Base-by-base conservation (phyloP, 2,329 filamentous ascomycete genomes). In the Claviceps paspali region DNA sequence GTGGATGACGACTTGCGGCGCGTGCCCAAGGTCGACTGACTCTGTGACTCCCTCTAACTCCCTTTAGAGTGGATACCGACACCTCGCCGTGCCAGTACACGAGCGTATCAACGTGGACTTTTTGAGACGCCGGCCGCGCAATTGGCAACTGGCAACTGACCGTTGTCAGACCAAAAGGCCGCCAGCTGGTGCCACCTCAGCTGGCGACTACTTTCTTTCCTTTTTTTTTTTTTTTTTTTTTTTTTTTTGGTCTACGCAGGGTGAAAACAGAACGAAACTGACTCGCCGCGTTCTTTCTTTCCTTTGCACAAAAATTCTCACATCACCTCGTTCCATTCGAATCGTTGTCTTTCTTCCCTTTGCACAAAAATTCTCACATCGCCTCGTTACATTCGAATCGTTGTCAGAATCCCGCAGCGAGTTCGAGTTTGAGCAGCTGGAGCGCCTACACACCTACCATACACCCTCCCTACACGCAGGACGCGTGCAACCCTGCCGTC, bases 181-280 rank as follows among this genome's bases (percentile, higher is more conserved):
- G 35, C 31, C 35, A 37, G 29, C 29, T 37, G 34, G 18, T 39
- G 33, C 27, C 33, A 39, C 14, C 27, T 31, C 19, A 15, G 30
- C 28, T 6, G 18, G 15, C 23, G 14, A 28, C 14, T 11, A 6
- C 3, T 22, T 8, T 12, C 11, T 17, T 29, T 17, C 14, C 10
- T n/a, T n/a, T n/a, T n/a, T n/a, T n/a, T n/a, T n/a, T n/a, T n/a
- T n/a, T n/a, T n/a, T n/a, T n/a, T n/a, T n/a, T n/a, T n/a, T n/a
- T n/a, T n/a, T n/a, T n/a, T n/a, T n/a, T n/a, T n/a, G n/a, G 28
- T 17, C 17, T 17, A 24, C 24, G 14, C 21, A 33, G 31, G 31
- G 23, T 14, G 22, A n/a, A n/a, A n/a, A n/a, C n/a, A n/a, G 10
- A 33, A 12, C 21, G 9, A 24, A 18, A 17, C 24, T 22, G 11